Percentiles rank a stretch among this genome's conserved stretches.
Evolutionary conservation across 495 filamentous ascomycete species (phyloP).

Genomic region (Cercophora scortea): DNA sequence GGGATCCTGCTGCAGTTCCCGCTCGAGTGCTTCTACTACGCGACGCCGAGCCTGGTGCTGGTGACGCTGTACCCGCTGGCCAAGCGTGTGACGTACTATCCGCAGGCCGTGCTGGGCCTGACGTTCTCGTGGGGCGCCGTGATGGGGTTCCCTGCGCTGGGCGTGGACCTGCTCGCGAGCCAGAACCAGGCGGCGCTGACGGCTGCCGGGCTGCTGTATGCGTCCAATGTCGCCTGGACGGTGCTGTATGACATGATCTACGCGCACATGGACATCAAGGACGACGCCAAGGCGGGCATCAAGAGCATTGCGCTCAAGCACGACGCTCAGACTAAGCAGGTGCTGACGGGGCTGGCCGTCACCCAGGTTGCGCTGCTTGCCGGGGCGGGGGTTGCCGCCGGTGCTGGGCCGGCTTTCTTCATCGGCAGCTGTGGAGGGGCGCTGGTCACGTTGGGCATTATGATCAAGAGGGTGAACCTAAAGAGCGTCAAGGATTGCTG

Average conservation of each 20-base stretch:
- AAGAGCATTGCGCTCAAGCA: slow-evolving; percentile 91
- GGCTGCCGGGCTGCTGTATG: slow-evolving; percentile 68
- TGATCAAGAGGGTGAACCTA: slow-evolving; percentile 84
- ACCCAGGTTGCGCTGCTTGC: slow-evolving; percentile 74
- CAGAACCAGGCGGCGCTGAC: slow-evolving; percentile 53
- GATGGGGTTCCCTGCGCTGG: slow-evolving; percentile 92
- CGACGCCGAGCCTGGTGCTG: slow-evolving; percentile 72
- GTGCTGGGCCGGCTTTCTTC: slow-evolving; percentile 80
- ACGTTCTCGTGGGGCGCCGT: slow-evolving; percentile 97
- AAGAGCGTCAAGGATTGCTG: slow-evolving; percentile 82
- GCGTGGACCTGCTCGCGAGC: slow-evolving; percentile 68
- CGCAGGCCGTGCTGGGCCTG: slow-evolving; percentile 83
- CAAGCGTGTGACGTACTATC: slow-evolving; percentile 91
- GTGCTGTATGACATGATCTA: slow-evolving; percentile 98
- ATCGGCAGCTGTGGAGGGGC: slow-evolving; percentile 79
- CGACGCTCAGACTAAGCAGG: slow-evolving; percentile 76
- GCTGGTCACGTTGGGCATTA: slow-evolving; percentile 62
- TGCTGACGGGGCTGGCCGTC: slow-evolving; percentile 67
- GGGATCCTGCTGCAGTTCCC: slow-evolving; percentile 84
- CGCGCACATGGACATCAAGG: slow-evolving; percentile 96
- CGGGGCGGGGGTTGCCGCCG: slow-evolving; percentile 62
- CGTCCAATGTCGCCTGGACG: slow-evolving; percentile 87
- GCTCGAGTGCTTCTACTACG: slow-evolving; percentile 74
- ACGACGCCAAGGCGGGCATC: slow-evolving; percentile 87
- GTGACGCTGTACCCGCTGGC: slow-evolving; percentile 84